Base-by-base conservation (phyloP, 768 basidiomycete species). In the Thelephora ganbajun region DNA sequence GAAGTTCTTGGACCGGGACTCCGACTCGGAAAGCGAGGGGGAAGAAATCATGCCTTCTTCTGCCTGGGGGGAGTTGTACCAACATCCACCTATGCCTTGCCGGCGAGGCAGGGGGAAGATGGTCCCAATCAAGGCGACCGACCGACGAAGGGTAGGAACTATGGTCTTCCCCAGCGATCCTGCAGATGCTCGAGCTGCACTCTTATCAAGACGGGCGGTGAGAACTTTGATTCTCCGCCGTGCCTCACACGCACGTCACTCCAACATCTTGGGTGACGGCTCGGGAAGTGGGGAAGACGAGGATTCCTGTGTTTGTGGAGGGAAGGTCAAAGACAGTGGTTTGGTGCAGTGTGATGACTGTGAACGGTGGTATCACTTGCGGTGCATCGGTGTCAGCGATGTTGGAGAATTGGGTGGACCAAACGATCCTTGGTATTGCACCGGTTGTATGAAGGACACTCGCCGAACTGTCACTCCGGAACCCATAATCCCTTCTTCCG, bases 341-440 rank as follows among this genome's bases (percentile, higher is more conserved):
- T 69, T 85, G 42, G 88, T 90, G 30, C 87, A 88, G 56, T 91
- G 87, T 54, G 86, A 90, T 55, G 69, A 71, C 3, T 91, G 87
- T 60, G 69, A 76, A 58, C 79, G 69, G 13, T 91, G 87, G 87
- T 89, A 83, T 58, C 87, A 91, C 62, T 69, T 87, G 30, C 64
- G 75, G 39, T 91, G 87, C 61, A 79, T 90, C 34, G 86, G 84
- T 45, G 82, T 90, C 54, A 64, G 63, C 45, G 71, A 69, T 54
- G 70, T 76, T 33, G 62, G 70, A 11, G 78, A 86, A 45, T 67
- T 89, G 13, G 87, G 84, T 6, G 72, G 63, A 44, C 83, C 85
- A 57, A 83, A 87, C 54, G 84, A 87, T 54, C 77, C 77, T 1
- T 91, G 87, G 86, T 90, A 72, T 61, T 83, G 85, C 61, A 60